Base-by-base conservation (phyloP, 768 basidiomycete genomes). In the Kwoniella dendrophila region DNA sequence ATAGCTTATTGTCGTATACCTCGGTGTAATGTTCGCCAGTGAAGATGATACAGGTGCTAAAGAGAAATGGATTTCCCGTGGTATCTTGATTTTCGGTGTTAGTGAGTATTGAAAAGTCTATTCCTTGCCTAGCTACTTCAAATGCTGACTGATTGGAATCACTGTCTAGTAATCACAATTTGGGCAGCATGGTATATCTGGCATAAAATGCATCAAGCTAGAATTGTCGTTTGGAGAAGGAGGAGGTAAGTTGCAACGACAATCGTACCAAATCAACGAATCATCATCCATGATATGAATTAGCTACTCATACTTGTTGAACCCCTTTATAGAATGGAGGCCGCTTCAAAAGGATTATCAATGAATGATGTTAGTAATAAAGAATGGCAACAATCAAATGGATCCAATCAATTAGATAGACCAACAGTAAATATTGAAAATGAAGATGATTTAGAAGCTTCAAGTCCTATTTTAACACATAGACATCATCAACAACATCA, bases 1-100 rank as follows among this genome's bases (percentile, higher is more conserved):
- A n/a, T 34, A 96, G 77, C 88, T 96, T 69, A 84, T 92, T 67
- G 90, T 89, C 7, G 93, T 96, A 12, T 96, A 96, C 73, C 84
- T 94, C 16, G 92, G 92, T 34, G 90, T 78, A n/a, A 61, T 76
- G 7, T 68, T 80, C 66, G 65, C 70, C 10, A 66, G 68, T 18
- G 72, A 68, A 64, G 20, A 80, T 78, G 40, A 78, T 77, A 74
- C 83, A 52, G 67, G 65, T 43, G 70, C 75, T 2, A 82, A 83
- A 65, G 84, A 86, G 72, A 85, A 82, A 64, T 85, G 88, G 63
- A 84, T 92, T 64, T 87, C 86, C 55, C 84, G 89, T 63, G 75
- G 82, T 4, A 88, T 93, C 3, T 79, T 92, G 29, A 87, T 74
- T 5, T 55, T 88, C 38, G 90, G 90, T 0, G 74, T 86, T 36